Base-by-base conservation (phyloP, 148 eudicot species). In the Polygonum aviculare region DNA sequence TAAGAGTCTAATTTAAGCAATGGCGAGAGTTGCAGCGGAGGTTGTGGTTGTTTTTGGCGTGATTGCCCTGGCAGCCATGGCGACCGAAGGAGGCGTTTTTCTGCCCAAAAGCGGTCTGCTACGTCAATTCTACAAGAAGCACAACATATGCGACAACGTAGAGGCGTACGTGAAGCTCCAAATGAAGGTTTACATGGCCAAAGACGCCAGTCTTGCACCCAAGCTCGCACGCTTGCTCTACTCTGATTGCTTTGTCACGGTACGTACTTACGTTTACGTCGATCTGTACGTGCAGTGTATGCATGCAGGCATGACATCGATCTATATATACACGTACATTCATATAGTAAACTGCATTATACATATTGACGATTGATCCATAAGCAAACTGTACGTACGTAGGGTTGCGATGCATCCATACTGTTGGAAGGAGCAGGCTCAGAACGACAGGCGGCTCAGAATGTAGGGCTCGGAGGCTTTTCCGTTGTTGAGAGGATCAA, bases 211-310 rank as follows among this genome's bases (percentile, higher is more conserved):
- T 71, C 60, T 86, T 74, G 81, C 90, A 1, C 78, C 90, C 31
- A 85, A 90, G 79, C 82, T 90, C n/a, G 75, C 85, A 50, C 85
- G 86, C 72, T 76, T 88, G 78, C 82, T 86, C 81, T 88, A 88
- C 78, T 74, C 91, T 2, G 94, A 90, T 70, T 90, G 90, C 85
- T 57, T 57, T 57, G 33, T 57, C 63, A 57, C 63, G 63, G 63
- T 57, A 57, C 2, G 7, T 54, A 26, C 31, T 26, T 26, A 26
- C 31, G 31, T 26, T 26, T 26, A 26, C 31, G 31, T 26, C 31
- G 31, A 26, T 26, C 31, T 26, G 31, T 26, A 26, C 31, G 0
- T 26, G 31, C 31, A 26, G 31, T 26, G 31, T 26, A 26, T 26
- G 31, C 31, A 26, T 26, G 31, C 31, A 26, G 31, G 31, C 31